Evolutionary conservation across 164 flowering plant genomes (phyloP), one percentile per base, ranked within the genome.

Genomic region (Pachysandra terminalis): DNA sequence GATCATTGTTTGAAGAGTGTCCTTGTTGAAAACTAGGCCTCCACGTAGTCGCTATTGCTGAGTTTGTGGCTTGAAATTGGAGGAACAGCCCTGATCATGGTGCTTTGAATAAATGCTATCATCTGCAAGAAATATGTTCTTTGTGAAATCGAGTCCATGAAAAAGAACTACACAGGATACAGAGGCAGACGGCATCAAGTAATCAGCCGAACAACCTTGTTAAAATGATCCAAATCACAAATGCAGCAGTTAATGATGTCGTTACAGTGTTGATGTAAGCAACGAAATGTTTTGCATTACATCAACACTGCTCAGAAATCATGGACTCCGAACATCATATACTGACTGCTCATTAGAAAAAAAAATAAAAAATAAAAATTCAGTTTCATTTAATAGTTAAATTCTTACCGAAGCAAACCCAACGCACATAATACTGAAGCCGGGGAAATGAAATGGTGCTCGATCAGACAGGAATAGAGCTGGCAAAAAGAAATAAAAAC

Each of bases 81-180:
- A 74, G 85, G 78, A 68, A 27, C 77, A 7, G 77, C 64, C 68
- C 70, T 77, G 67, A 93, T 89, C 80, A 84, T 70, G 16, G 79
- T 27, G 71, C 95, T 87, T 70, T 84, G 95, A 66, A 84, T 40
- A 68, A 90, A 93, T 25, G 93, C 96, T 55, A 84, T 66, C 84
- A 87, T 67, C 98, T 93, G 93, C 83, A 77, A 5, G 6, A 49
- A 59, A 19, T 45, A 45, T 22, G n/a, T 16, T 41, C 26, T 19
- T 14, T 56, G 23, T 66, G 28, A 62, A 60, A 27, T 61, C 16
- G 27, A 19, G 37, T 53, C 58, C 41, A 26, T 40, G 59, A 53
- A 68, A 23, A 32, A 27, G 22, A 56, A 49, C 24, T 4, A 21
- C 9, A 10, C 24, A 58, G 26, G 10, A 53, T 9, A 21, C 19